phyloP scores from a whole-genome alignment of 1,284 basidiomycete species.

The Golubevia pallescens region DNA sequence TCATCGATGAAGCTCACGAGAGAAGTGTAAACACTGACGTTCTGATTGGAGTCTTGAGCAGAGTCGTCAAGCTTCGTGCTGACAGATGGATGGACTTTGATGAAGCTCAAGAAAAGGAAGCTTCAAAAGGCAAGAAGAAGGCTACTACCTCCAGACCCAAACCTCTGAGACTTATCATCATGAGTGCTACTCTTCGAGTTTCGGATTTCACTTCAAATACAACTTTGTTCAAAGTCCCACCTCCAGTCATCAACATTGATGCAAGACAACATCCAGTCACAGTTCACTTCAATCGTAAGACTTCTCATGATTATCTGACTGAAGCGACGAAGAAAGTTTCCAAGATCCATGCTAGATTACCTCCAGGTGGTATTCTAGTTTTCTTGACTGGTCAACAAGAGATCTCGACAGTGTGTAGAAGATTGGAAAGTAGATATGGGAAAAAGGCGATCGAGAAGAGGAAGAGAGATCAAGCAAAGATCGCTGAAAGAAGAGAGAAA shows the following conservation, averaged over 20 bases:
- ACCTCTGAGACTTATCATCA: conserved; percentile 92
- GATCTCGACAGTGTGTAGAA: conserved; percentile 73
- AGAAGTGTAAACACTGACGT: conserved; percentile 98
- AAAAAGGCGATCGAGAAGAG: conserved; percentile 71
- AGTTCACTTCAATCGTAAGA: conserved; percentile 88
- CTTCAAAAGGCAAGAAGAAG: background rate
- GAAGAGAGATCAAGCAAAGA: conserved; percentile 35
- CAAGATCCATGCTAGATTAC: conserved; percentile 77
- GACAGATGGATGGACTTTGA: conserved; percentile 39
- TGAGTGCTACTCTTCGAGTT: conserved; percentile 96
- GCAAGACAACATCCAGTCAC: conserved; percentile 95
- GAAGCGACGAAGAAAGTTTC: conserved; percentile 88
- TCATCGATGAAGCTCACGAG: conserved; percentile 98
- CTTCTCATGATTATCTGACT: conserved; percentile 82
- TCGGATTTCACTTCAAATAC: conserved; percentile 89
- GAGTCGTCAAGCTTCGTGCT: conserved; percentile 82
- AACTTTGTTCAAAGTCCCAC: conserved; percentile 79
- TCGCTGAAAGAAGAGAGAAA: no score
- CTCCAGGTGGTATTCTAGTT: conserved; percentile 75
- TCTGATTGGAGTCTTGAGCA: conserved; percentile 90
- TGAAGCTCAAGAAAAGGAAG: background rate
- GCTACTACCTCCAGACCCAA: conserved; percentile 52
- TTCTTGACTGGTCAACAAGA: conserved; percentile 82
- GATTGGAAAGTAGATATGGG: conserved; percentile 80
- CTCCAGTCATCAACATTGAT: conserved; percentile 86